phyloP scores from a whole-genome alignment of 768 basidiomycete genomes.

The Vararia minispora region DNA sequence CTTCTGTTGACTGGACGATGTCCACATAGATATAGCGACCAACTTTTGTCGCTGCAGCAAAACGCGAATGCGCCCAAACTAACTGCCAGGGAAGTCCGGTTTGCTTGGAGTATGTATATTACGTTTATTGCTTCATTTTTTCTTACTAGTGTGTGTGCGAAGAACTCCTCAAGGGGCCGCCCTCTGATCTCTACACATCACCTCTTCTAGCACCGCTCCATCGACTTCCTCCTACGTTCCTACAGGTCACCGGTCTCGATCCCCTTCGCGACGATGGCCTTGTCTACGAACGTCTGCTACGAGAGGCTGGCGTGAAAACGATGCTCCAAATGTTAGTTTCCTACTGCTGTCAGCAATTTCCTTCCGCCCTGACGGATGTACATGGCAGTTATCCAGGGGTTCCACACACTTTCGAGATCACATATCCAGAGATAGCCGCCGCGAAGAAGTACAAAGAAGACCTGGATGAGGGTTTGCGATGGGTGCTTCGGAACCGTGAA shows the following conservation, averaged over 20 bases:
- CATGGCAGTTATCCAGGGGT: neutral
- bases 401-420: neutral
- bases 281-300: conserved; percentile 4
- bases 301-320: neutral
- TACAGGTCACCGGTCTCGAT: conserved; percentile 1
- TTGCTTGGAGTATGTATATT: too few relatives aligned
- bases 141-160: neutral
- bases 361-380: neutral
- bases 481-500: conserved; percentile 10
- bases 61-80: conserved; percentile 1
- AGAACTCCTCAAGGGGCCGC: neutral
- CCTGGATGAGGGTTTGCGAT: neutral
- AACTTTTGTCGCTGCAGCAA: conserved; percentile 4
- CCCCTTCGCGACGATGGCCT: conserved; percentile 5
- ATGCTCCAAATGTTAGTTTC: conserved; percentile 1
- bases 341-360: neutral
- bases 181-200: conserved; percentile 1
- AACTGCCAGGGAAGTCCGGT: too few relatives aligned
- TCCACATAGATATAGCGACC: neutral
- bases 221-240: neutral
- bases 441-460: neutral
- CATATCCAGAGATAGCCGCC: neutral
- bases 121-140: too few relatives aligned
- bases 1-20: neutral
- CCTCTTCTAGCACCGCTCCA: conserved; percentile 2